phyloP scores from a whole-genome alignment of 768 basidiomycete genomes.

The Phlegmacium glaucopus region DNA sequence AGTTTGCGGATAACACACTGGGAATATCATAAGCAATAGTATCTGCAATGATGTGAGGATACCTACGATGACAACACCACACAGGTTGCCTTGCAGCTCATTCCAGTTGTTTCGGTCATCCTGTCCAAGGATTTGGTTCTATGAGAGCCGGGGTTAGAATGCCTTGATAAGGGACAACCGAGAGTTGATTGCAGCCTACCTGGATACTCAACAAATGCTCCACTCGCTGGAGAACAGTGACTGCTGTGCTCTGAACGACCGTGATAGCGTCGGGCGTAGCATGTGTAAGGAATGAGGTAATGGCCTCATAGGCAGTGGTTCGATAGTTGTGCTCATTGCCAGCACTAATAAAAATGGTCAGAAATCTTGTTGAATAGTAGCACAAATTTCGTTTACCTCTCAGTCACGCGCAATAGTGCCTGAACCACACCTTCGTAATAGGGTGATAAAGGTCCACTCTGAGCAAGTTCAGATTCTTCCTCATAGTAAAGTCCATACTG shows the following conservation, averaged over 20 bases:
- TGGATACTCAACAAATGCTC: slow-evolving; percentile 84
- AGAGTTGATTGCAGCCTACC: slow-evolving; percentile 41
- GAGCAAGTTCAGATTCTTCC: slow-evolving; percentile 51
- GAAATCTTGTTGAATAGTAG: background rate
- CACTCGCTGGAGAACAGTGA: slow-evolving; percentile 86
- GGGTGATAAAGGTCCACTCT: slow-evolving; percentile 70
- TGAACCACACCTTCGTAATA: slow-evolving; percentile 87
- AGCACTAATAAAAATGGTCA: slow-evolving; percentile 38
- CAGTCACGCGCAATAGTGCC: slow-evolving; percentile 82
- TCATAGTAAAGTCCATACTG: slow-evolving; percentile 73
- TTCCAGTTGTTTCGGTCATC: slow-evolving; percentile 99
- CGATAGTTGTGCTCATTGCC: slow-evolving; percentile 91
- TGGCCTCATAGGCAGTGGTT: slow-evolving; percentile 94
- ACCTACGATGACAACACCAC: slow-evolving; percentile 83
- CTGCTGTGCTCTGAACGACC: slow-evolving; percentile 77
- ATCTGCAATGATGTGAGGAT: background rate
- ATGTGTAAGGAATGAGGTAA: slow-evolving; percentile 82
- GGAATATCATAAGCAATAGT: slow-evolving; percentile 1
- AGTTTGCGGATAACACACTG: slow-evolving; percentile 87
- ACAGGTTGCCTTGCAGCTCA: slow-evolving; percentile 94
- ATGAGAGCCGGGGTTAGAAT: slow-evolving; percentile 1
- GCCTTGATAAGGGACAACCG: background rate
- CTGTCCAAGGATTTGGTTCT: slow-evolving; percentile 91
- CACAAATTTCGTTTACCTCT: slow-evolving; percentile 55
- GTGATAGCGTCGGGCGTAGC: slow-evolving; percentile 75